Evolutionary conservation across 495 filamentous ascomycete genomes (phyloP).

Genomic region (Hyaloscypha variabilis): DNA sequence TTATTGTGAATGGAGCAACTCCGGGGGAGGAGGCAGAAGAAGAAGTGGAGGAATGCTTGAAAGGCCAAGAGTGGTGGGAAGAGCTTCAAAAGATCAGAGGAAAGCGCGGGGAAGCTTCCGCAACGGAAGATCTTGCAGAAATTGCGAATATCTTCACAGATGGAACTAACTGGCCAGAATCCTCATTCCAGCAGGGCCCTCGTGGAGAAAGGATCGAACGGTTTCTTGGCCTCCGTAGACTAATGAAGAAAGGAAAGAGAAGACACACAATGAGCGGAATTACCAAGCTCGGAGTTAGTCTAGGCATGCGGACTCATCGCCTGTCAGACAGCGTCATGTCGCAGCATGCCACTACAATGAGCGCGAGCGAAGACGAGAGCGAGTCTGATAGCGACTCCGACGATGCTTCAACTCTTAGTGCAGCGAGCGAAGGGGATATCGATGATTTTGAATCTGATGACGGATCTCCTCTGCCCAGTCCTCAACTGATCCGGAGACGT

Average conservation of each 20-base stretch:
- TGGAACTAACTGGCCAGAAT: conserved; percentile 52
- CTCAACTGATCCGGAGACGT: conserved; percentile 20
- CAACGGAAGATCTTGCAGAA: conserved; percentile 36
- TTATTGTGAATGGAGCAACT: conserved; percentile 70
- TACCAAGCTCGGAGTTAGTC: conserved; percentile 60
- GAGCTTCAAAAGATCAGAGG: conserved; percentile 66
- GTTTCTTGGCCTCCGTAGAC: conserved; percentile 46
- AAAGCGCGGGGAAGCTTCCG: conserved; percentile 31
- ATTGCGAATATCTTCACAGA: conserved; percentile 36
- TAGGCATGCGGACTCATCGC: conserved; percentile 79
- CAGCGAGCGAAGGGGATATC: conserved; percentile 54
- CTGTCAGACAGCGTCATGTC: conserved; percentile 66
- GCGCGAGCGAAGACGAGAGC: conserved; percentile 30
- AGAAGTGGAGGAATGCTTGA: conserved; percentile 61
- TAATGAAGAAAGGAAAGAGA: conserved; percentile 51
- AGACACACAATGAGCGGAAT: conserved; percentile 65
- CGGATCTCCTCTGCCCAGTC: conserved; percentile 15
- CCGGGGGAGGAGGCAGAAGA: conserved; percentile 45
- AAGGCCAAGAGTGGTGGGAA: conserved; percentile 81
- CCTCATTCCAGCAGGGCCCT: conserved; percentile 53
- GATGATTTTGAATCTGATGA: conserved; percentile 40
- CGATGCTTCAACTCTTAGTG: conserved; percentile 39
- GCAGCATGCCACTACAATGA: conserved; percentile 32
- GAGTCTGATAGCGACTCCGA: conserved; percentile 28
- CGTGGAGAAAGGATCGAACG: conserved; percentile 43